phyloP scores from a whole-genome alignment of 2,329 filamentous ascomycete species.

The Aspergillus niger region DNA sequence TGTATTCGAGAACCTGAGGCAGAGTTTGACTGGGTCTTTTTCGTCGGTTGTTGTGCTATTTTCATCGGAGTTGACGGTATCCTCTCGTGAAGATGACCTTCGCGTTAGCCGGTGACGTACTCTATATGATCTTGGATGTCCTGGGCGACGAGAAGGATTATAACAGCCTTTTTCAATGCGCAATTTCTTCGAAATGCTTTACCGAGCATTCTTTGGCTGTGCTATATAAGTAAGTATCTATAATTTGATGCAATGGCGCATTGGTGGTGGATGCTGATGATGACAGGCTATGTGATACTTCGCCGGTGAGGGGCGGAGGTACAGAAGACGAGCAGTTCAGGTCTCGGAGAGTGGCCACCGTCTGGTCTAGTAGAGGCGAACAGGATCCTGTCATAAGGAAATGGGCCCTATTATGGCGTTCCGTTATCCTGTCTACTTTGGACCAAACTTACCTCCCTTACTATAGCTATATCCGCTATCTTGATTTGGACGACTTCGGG shows the following conservation, averaged over 20 bases:
- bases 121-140: conserved; percentile 31
- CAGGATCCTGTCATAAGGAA: conserved; percentile 54
- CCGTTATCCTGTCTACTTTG: conserved; percentile 66
- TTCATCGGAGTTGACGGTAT: not conserved
- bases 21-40: not conserved
- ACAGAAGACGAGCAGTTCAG: conserved; percentile 47
- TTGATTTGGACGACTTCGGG: conserved; percentile 64
- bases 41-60: no score
- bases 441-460: conserved; percentile 67
- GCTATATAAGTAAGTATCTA: conserved; percentile 28
- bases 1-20: not conserved
- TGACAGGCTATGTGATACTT: conserved; percentile 51
- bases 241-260: not conserved
- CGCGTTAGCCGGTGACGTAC: conserved; percentile 26
- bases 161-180: conserved; percentile 32
- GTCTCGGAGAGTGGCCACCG: conserved; percentile 27
- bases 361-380: conserved; percentile 36
- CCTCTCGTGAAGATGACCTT: conserved; percentile 21
- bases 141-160: conserved; percentile 28
- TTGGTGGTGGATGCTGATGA: conserved; percentile 1
- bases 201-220: conserved; percentile 25
- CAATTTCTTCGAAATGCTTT: conserved; percentile 27
- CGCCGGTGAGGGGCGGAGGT: conserved; percentile 48
- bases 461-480: conserved; percentile 64
- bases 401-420: conserved; percentile 68